A percentile compares a stretch with the other conserved stretches of the same genome.
phyloP scores from a whole-genome alignment of 148 eudicot species.

The Fallopia convolvulus region DNA sequence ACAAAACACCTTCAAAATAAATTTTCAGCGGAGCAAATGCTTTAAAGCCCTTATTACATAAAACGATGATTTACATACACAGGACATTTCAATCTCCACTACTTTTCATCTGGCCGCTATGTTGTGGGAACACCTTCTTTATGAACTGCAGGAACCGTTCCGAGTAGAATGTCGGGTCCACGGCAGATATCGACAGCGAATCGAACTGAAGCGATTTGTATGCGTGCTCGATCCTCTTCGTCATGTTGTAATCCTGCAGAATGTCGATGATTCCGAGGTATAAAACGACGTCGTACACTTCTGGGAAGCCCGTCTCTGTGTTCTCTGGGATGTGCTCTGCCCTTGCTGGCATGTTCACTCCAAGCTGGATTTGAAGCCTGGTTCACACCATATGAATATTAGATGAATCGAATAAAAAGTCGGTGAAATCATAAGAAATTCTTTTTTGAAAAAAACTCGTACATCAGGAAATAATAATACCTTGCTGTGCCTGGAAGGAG shows the following conservation, averaged over 20 bases:
- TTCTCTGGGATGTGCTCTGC: slow-evolving; percentile 59
- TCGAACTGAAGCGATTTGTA: slow-evolving; percentile 89
- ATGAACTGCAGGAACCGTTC: slow-evolving; percentile 73
- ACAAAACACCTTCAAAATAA: no score
- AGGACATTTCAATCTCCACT: no score
- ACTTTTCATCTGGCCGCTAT: slow-evolving; percentile 18
- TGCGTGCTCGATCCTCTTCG: slow-evolving; percentile 84
- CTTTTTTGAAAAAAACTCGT: no score
- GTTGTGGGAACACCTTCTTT: slow-evolving; percentile 72
- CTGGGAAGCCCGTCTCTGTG: slow-evolving; percentile 27
- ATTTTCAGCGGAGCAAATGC: no score
- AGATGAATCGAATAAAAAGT: no score
- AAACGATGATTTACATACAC: no score
- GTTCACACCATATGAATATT: no score
- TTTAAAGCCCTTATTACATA: no score
- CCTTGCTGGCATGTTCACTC: slow-evolving; percentile 98
- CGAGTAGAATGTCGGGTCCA: slow-evolving; percentile 84
- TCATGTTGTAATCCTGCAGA: slow-evolving; percentile 78
- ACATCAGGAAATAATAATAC: slow-evolving; percentile 17
- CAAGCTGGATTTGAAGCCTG: slow-evolving; percentile 93
- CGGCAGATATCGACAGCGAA: slow-evolving; percentile 85
- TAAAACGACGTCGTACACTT: slow-evolving; percentile 85
- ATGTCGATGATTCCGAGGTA: slow-evolving; percentile 95
- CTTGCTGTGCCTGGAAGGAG: slow-evolving; percentile 99
- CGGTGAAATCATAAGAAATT: no score